Evolutionary conservation across 306 rosid genomes (phyloP).

Genomic region (Cyclanthera cordifolia): DNA sequence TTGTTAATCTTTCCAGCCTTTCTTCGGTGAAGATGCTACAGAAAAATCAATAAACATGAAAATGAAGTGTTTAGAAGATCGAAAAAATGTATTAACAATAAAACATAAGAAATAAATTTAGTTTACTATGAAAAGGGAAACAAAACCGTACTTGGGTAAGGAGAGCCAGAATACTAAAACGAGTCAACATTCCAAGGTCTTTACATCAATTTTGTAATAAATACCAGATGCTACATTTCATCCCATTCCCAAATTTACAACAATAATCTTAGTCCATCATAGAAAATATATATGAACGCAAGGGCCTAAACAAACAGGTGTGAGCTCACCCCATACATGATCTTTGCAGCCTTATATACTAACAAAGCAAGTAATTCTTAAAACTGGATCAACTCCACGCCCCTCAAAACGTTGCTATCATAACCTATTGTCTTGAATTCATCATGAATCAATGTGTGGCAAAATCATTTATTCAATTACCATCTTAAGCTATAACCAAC

Average conservation of each 20-base stretch:
- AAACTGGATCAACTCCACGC: background rate
- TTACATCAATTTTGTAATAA: background rate
- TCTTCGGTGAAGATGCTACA: constrained; percentile 94
- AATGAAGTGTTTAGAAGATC: constrained; percentile 12
- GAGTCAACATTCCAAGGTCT: background rate
- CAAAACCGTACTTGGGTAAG: background rate
- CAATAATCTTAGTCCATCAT: background rate
- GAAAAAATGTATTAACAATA: background rate
- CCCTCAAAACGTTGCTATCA: background rate
- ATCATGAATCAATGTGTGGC: background rate
- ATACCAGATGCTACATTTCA: background rate
- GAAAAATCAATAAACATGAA: constrained; percentile 25
- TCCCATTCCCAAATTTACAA: constrained; percentile 3
- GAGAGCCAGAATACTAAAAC: background rate
- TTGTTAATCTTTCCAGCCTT: constrained; percentile 76
- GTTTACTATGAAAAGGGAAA: background rate
- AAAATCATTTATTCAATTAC: background rate
- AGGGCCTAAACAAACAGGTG: background rate
- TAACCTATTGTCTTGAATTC: background rate
- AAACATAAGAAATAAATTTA: background rate
- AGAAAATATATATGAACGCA: background rate
- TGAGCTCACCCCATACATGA: background rate
- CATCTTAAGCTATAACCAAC: background rate
- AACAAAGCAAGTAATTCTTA: background rate
- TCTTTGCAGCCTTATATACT: background rate